These are phyloP conservation scores for Colletotrichum spinosum DNA, from an alignment of 2,329 filamentous ascomycete genomes.

Conservation along the genomic window DNA sequence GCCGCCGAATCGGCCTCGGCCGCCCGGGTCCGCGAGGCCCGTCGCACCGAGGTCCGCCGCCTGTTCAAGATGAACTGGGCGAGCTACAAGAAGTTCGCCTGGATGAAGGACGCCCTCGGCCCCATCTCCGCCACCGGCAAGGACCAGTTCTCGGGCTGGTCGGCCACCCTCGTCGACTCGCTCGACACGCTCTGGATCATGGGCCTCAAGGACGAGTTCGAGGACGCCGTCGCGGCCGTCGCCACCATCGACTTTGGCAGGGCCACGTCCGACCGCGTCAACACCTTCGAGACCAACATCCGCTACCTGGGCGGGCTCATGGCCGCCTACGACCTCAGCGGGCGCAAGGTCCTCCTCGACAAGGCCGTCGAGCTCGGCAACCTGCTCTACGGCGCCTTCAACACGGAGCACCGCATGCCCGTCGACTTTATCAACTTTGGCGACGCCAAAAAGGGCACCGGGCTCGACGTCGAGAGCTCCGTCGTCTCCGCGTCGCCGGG, in stretches of 20 bases:
- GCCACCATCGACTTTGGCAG: slow-evolving; percentile 60
- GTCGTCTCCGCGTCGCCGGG: slow-evolving; percentile 64
- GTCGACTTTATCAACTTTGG: slow-evolving; percentile 58
- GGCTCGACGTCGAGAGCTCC: slow-evolving; percentile 46
- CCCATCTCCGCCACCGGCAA: slow-evolving; percentile 53
- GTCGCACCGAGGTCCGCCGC: slow-evolving; percentile 49
- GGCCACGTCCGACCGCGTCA: slow-evolving; percentile 52
- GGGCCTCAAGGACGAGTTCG: slow-evolving; percentile 63
- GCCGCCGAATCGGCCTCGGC: slow-evolving; percentile 40
- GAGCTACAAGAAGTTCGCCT: slow-evolving; percentile 58
- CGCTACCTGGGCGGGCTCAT: slow-evolving; percentile 77
- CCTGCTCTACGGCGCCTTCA: slow-evolving; percentile 74
- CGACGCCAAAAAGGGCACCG: slow-evolving; percentile 50
- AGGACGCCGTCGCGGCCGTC: slow-evolving; percentile 58
- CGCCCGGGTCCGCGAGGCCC: slow-evolving; percentile 42
- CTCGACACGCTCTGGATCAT: slow-evolving; percentile 67
- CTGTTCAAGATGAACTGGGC: slow-evolving; percentile 52
- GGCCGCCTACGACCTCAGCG: slow-evolving; percentile 75
- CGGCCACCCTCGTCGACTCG: slow-evolving; percentile 57
- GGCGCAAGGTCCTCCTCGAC: slow-evolving; percentile 62
- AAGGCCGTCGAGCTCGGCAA: slow-evolving; percentile 75
- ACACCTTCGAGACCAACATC: slow-evolving; percentile 78
- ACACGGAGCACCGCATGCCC: slow-evolving; percentile 76
- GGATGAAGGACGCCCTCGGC: slow-evolving; percentile 58
- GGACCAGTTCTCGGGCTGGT: slow-evolving; percentile 60